phyloP scores from a whole-genome alignment of 2,329 filamentous ascomycete species.

The Hortaea werneckii region DNA sequence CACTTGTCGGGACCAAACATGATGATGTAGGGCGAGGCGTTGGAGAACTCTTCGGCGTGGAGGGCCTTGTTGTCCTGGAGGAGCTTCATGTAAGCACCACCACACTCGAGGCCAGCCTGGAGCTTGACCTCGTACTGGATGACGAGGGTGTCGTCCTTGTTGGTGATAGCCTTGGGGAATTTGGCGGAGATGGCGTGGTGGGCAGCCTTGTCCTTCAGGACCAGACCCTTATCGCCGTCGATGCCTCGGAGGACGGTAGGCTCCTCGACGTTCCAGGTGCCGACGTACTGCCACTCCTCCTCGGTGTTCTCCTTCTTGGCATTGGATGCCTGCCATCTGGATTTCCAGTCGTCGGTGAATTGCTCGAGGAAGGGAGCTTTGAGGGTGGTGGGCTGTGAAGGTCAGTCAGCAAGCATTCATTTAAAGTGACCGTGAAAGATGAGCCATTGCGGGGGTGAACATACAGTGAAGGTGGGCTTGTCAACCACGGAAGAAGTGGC shows the following conservation, averaged over 20 bases:
- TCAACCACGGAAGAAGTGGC: slow-evolving; percentile 51
- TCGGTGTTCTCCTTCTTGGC: slow-evolving; percentile 94
- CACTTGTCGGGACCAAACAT: slow-evolving; percentile 99
- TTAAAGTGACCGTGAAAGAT: slow-evolving; percentile 64
- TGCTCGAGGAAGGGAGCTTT: slow-evolving; percentile 97
- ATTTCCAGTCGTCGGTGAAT: slow-evolving; percentile 93
- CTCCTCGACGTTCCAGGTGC: slow-evolving; percentile 95
- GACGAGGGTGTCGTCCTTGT: slow-evolving; percentile 93
- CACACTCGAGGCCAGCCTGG: slow-evolving; percentile 91
- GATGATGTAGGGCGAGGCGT: slow-evolving; percentile 94
- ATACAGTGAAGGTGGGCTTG: slow-evolving; percentile 79
- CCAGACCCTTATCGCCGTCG: slow-evolving; percentile 88
- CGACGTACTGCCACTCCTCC: slow-evolving; percentile 89
- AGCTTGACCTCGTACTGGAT: slow-evolving; percentile 99
- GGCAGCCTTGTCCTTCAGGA: slow-evolving; percentile 94
- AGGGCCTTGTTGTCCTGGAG: slow-evolving; percentile 96
- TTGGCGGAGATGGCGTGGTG: slow-evolving; percentile 99
- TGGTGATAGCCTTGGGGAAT: slow-evolving; percentile 91
- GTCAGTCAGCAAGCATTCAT: slow-evolving; percentile 28
- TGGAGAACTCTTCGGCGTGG: slow-evolving; percentile 94
- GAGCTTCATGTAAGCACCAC: slow-evolving; percentile 98
- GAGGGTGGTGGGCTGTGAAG: slow-evolving; percentile 63
- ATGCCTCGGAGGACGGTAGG: slow-evolving; percentile 83
- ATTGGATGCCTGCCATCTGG: slow-evolving; percentile 83
- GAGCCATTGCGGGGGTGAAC: slow-evolving; percentile 29